A percentile compares a stretch with the other conserved stretches of the same genome.
Evolutionary conservation across 2,329 filamentous ascomycete species (phyloP).

Genomic region (Fusarium sp.): DNA sequence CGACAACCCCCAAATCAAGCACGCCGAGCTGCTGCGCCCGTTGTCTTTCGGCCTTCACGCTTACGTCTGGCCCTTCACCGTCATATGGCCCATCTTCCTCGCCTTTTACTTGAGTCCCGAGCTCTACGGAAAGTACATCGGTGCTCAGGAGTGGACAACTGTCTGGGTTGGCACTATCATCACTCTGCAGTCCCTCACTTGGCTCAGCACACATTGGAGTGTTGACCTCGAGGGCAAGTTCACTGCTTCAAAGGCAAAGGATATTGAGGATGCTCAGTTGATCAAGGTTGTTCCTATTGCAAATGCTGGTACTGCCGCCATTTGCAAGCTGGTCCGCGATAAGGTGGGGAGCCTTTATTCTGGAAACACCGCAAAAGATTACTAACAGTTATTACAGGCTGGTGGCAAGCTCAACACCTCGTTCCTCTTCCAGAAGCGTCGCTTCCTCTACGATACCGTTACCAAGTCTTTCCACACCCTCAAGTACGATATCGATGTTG

Average conservation of each 20-base stretch:
- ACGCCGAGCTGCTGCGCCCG: slow-evolving; percentile 88
- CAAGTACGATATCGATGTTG: slow-evolving; percentile 82
- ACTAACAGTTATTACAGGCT: slow-evolving; percentile 56
- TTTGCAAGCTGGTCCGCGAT: slow-evolving; percentile 83
- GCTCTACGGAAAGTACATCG: slow-evolving; percentile 90
- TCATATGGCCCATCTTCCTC: slow-evolving; percentile 93
- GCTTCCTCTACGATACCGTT: slow-evolving; percentile 84
- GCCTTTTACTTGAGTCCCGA: slow-evolving; percentile 85
- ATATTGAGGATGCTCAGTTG: slow-evolving; percentile 78
- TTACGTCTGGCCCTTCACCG: slow-evolving; percentile 92
- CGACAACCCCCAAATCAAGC: slow-evolving; percentile 89
- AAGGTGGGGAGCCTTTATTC: slow-evolving; percentile 58
- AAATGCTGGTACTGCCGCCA: slow-evolving; percentile 90
- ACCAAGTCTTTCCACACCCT: slow-evolving; percentile 83
- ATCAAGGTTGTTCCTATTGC: slow-evolving; percentile 93
- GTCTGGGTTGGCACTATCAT: slow-evolving; percentile 91
- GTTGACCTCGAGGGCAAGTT: slow-evolving; percentile 86
- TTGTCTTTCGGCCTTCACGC: slow-evolving; percentile 83
- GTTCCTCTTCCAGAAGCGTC: slow-evolving; percentile 97
- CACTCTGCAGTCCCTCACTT: slow-evolving; percentile 86
- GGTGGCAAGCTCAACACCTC: slow-evolving; percentile 81
- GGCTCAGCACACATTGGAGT: slow-evolving; percentile 98
- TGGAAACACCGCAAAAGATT: slow-evolving; percentile 9
- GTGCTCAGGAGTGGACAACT: slow-evolving; percentile 97
- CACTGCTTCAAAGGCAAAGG: slow-evolving; percentile 77